Evolutionary conservation across 1,284 basidiomycete species (phyloP), one percentile per base, ranked within the genome.

Genomic region (Ustilago trichophora): DNA sequence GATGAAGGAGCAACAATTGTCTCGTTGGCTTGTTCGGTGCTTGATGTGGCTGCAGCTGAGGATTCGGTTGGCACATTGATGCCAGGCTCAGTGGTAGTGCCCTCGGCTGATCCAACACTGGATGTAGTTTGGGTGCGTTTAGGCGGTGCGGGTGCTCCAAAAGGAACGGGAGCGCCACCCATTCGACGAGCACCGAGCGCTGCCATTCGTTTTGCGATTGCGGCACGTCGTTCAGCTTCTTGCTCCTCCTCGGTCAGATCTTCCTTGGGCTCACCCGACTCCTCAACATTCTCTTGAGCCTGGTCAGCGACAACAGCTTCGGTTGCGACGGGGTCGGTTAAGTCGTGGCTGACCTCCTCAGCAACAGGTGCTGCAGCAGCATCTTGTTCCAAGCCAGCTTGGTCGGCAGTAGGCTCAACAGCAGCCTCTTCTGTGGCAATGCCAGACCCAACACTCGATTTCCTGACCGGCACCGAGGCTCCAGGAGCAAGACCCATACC

Each of bases 151-250:
- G 62, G 62, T 26, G 67, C 67, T 27, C 67, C 67, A 21, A 65
- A 70, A 1, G 56, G 55, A 21, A 37, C n/a, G 6, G 62, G 53
- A 18, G 38, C 67, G 19, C 67, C 66, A 19, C 75, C 77, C 67
- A 80, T 72, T 13, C 76, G 59, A 25, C 72, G 66, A 13, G 76
- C 79, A 11, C 79, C 79, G 6, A 80, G 52, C 7, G 70, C 69
- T 15, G 78, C 78, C 78, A 80, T 80, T 6, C 78, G 69, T 36
- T 63, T 69, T 6, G 78, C 71, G 25, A 80, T 72, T 2, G 73
- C 58, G 1, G 72, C 75, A 13, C 76, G 66, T 21, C 78, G 58
- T 27, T 57, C 66, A 13, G 67, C 60, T 24, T 80, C 76, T 15
- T 80, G 68, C 33, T 77, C 68, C 25, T 72, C 71, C 38, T 72